Conservation (phyloP, 345 rosid genomes). For the Boechera retrofracta region DNA sequence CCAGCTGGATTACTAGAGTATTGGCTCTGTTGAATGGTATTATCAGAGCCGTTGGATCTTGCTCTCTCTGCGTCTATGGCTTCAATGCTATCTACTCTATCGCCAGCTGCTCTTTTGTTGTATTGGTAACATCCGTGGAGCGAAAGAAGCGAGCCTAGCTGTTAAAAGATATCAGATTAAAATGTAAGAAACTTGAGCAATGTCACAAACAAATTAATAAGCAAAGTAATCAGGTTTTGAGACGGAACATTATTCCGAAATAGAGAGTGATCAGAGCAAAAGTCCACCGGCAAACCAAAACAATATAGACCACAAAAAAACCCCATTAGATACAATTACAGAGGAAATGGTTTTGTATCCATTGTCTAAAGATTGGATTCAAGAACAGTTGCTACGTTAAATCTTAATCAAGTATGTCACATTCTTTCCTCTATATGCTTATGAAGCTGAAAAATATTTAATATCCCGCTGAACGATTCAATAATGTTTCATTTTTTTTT, state of each 20-base stretch:
- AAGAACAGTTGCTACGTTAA: neutral
- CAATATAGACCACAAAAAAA: slow-evolving; percentile 22
- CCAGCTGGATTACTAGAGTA: slow-evolving; percentile 62
- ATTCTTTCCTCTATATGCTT: neutral
- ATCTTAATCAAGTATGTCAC: neutral
- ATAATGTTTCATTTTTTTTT: neutral
- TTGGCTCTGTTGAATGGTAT: slow-evolving; percentile 28
- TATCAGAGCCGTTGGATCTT: slow-evolving; percentile 48
- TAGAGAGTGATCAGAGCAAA: slow-evolving; percentile 70
- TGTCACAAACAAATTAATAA: slow-evolving; percentile 5
- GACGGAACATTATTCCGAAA: slow-evolving; percentile 69
- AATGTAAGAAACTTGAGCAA: slow-evolving; percentile 36
- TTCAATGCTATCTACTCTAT: slow-evolving; percentile 69
- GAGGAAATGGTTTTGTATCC: neutral
- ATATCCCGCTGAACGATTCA: neutral
- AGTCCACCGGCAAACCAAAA: slow-evolving; percentile 80
- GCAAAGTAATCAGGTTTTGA: neutral
- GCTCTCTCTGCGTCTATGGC: slow-evolving; percentile 74
- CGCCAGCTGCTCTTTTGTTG: slow-evolving; percentile 68
- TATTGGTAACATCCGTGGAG: slow-evolving; percentile 73
- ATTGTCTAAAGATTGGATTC: neutral
- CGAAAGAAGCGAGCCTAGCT: slow-evolving; percentile 85
- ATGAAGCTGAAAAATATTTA: neutral
- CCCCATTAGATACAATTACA: slow-evolving; percentile 6
- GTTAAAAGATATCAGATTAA: slow-evolving; percentile 6